A percentile compares a stretch with the other conserved stretches of the same genome.
phyloP scores from a whole-genome alignment of 306 rosid genomes.

The Lathyrus oleraceus region DNA sequence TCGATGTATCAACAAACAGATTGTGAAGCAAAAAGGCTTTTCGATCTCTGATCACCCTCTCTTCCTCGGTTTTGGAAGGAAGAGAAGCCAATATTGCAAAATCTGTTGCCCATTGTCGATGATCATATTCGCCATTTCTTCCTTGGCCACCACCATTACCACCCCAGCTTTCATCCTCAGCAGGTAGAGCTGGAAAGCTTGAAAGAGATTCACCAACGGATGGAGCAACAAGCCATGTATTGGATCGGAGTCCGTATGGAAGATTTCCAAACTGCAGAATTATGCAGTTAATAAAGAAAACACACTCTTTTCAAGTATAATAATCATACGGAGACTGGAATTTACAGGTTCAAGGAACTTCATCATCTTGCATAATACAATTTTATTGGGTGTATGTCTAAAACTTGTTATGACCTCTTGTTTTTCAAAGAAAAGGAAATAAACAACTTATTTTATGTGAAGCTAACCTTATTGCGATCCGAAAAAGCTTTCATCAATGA shows the following conservation, averaged over 20 bases:
- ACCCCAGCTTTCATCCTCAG: constrained; percentile 93
- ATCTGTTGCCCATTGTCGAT: constrained; percentile 78
- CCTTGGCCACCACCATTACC: constrained; percentile 91
- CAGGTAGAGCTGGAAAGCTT: constrained; percentile 59
- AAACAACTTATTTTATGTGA: constrained; percentile 12
- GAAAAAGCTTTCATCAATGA: constrained; percentile 80
- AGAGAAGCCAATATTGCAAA: constrained; percentile 67
- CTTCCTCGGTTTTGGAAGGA: constrained; percentile 95
- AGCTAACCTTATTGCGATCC: constrained; percentile 83
- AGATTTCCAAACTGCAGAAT: constrained; percentile 87
- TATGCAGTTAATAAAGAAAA: constrained; percentile 24
- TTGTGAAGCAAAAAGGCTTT: constrained; percentile 90
- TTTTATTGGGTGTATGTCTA: background rate
- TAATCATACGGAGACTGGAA: background rate
- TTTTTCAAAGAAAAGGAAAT: background rate
- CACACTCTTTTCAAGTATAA: background rate
- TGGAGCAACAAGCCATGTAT: constrained; percentile 97
- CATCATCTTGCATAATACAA: no score
- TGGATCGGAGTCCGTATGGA: constrained; percentile 91
- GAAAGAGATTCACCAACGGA: constrained; percentile 67
- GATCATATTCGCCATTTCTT: constrained; percentile 60
- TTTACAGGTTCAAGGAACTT: background rate
- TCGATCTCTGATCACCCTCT: constrained; percentile 84
- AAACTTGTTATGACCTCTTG: background rate
- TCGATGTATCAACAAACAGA: constrained; percentile 76